phyloP scores from a whole-genome alignment of 2,329 filamentous ascomycete genomes.

The Trichoderma sp. region DNA sequence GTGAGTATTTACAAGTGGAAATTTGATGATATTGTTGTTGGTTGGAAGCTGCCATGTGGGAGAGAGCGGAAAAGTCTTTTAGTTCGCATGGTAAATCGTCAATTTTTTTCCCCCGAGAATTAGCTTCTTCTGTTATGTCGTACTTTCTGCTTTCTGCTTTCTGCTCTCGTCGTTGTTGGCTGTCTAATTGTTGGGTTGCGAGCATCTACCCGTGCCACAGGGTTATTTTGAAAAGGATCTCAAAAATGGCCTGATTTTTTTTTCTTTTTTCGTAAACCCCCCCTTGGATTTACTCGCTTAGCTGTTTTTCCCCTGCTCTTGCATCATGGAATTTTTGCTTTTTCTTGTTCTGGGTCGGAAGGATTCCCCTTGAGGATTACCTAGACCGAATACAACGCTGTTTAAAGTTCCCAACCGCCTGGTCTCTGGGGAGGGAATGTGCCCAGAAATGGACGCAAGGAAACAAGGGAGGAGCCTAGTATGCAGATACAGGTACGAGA shows the following conservation, averaged over 20 bases:
- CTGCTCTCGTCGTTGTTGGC: not conserved
- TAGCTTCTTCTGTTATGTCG: not conserved
- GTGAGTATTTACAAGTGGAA: not conserved
- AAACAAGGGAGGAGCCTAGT: not conserved
- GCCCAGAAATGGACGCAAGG: not conserved
- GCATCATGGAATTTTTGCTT: not conserved
- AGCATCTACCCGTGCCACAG: not conserved
- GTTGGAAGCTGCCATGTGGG: not conserved
- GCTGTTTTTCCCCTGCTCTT: not conserved
- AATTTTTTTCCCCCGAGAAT: not conserved
- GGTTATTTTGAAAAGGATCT: not conserved
- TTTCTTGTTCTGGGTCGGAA: not conserved
- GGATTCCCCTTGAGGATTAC: not conserved
- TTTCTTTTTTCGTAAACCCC: not conserved
- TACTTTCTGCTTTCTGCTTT: not conserved
- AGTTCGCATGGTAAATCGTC: not conserved
- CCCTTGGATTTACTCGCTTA: not conserved
- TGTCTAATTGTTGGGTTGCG: not conserved
- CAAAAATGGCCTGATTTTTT: not conserved
- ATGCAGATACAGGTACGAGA: not conserved
- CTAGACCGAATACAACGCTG: not conserved
- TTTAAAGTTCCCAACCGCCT: not conserved
- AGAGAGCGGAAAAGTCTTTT: not conserved
- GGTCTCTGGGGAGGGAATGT: not conserved
- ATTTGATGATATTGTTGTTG: not conserved